Base-by-base conservation (phyloP, 371 early-diverging fungal species). In the Apophysomyces sp. region DNA sequence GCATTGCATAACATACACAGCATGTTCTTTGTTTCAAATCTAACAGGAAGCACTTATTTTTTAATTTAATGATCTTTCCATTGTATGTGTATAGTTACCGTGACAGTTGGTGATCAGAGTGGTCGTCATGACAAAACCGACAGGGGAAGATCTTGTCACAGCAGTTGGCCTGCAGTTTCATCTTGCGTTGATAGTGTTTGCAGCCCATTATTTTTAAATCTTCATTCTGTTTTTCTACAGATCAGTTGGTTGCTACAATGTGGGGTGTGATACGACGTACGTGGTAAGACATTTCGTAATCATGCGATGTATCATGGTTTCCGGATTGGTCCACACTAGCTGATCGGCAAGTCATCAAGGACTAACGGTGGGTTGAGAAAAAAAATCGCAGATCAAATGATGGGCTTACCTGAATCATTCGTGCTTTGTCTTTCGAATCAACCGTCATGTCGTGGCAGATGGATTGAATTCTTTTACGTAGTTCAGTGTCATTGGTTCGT, bases 111-210 rank as follows among this genome's bases (percentile, higher is more conserved):
- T 99, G 99, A 62, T 89, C 89, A 53, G 85, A 85, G 0, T 65
- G 85, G 52, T 94, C 92, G 67, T 98, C 95, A 71, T 99, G 99
- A 70, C 99, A 99, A 66, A 97, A 91, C 36, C 98, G 86, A 76
- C 99, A 99, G 21, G 94, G 74, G 58, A 85, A 89, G 87, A 94
- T 93, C 52, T 83, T 82, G 36, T 86, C 87, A 71, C 99, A 99
- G 71, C 99, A 98, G 49, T 90, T 87, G 5, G 96, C 94, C 66
- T 92, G 89, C 3, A 99, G 62, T 67, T 93, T 92, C 63, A 87
- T 87, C 15, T 89, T 88, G 8, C 97, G 77, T 67, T 88, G 88
- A 75, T 99, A 99, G 73, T 99, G 99, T 61, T 86, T 83, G 76
- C 99, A 99, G 2, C 98, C 98, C 0, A 90, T 61, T 15, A 78